Evolutionary conservation across 2,329 filamentous ascomycete genomes (phyloP), one percentile per base, ranked within the genome.

Genomic region (Aspergillus arachidicola): DNA sequence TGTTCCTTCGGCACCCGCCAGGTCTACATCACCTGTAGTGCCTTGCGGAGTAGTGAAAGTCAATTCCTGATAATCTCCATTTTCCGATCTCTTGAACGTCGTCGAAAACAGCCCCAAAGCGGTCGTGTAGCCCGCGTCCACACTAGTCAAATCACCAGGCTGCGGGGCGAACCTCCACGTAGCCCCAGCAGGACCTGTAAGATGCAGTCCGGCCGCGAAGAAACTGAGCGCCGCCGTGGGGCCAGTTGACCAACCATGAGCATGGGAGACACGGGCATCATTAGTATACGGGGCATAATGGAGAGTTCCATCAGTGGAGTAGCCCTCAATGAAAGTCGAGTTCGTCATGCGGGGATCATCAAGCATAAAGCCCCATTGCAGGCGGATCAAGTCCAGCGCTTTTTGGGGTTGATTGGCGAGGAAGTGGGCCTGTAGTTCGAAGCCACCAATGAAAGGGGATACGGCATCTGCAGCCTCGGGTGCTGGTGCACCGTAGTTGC

Each of bases 351-450:
- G 76, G 0, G 82, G 79, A 60, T 85, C 81, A 19, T 85, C 77
- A 6, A 87, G 79, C 84, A 87, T 86, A 67, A 84, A 87, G 0
- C 81, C 83, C 83, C 84, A 86, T 69, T 83, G 79, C 2, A 81
- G 68, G 0, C 78, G 71, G 58, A 81, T 79, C 11, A 84, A 73
- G n/a, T 81, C 78, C 4, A 84, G 71, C 0, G 81, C 80, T 0
- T 72, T 66, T 11, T 76, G 69, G 0, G 76, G 73, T 6, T 79
- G 67, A 21, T 72, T 73, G 11, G 81, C 78, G 4, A 76, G 70
- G 51, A 78, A 78, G 66, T 83, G 79, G 2, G 76, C 79, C 58
- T 80, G 78, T 4, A 82, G 65, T 59, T 82, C 81, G 64, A 82
- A 82, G 41, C 75, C 74, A 6, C 72, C 72, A 58, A 80, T 76